Evolutionary conservation across 305 asterid genomes (phyloP).

Genomic region (Petunia hybrid): DNA sequence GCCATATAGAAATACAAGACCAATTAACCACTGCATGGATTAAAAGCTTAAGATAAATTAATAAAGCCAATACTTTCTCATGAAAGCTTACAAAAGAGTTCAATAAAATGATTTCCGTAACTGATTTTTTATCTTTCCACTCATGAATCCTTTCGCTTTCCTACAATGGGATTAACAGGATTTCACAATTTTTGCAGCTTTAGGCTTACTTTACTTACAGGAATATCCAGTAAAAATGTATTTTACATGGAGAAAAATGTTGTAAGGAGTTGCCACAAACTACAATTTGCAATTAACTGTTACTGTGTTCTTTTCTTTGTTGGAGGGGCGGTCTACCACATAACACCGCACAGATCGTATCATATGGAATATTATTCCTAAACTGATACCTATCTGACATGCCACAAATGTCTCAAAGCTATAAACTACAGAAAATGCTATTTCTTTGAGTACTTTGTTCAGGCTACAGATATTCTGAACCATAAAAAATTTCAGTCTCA

Average conservation of each 20-base stretch:
- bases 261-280: neutral
- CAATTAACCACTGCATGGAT: slow-evolving; percentile 37
- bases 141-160: neutral
- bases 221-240: slow-evolving; percentile 11
- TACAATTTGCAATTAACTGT: slow-evolving; percentile 10
- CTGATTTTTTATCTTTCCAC: neutral
- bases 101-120: neutral
- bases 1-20: slow-evolving; percentile 47
- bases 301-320: slow-evolving; percentile 10
- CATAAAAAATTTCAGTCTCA: slow-evolving; percentile 25
- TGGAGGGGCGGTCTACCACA: slow-evolving; percentile 4
- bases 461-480: neutral
- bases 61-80: slow-evolving; percentile 4
- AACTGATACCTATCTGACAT: slow-evolving; percentile 7
- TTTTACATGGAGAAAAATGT: neutral
- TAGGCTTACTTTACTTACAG: slow-evolving; percentile 6
- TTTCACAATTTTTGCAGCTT: slow-evolving; percentile 9
- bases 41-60: slow-evolving; percentile 17
- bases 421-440: slow-evolving; percentile 14
- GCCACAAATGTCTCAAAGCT: neutral
- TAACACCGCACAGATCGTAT: slow-evolving; percentile 9
- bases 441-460: neutral
- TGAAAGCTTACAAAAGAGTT: slow-evolving; percentile 11
- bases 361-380: neutral
- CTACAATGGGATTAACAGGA: neutral